These are phyloP conservation scores for Ustilago trichophora DNA, from an alignment of 1,284 basidiomycete species.

Conservation along the genomic window DNA sequence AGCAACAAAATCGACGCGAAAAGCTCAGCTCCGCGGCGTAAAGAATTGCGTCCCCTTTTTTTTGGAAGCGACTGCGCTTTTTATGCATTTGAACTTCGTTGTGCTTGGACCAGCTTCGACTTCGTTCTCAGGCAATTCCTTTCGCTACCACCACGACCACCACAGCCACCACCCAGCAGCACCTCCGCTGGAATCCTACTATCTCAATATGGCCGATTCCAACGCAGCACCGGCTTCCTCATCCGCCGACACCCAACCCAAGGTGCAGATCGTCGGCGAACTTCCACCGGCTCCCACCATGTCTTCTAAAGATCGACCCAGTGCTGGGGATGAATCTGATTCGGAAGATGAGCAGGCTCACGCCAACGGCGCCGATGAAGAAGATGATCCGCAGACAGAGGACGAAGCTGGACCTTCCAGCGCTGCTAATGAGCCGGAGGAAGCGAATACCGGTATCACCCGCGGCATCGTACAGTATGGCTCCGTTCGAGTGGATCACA, in stretches of 20 bases:
- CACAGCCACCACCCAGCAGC: background rate
- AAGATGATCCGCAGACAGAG: constrained; percentile 40
- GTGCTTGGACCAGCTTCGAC: constrained; percentile 15
- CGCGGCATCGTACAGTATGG: constrained; percentile 36
- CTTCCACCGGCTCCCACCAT: constrained; percentile 21
- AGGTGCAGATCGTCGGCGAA: constrained; percentile 37
- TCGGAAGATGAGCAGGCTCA: constrained; percentile 39
- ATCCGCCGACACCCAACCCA: background rate
- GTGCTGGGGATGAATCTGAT: constrained; percentile 28
- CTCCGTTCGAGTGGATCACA: constrained; percentile 30
- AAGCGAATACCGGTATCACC: constrained; percentile 29
- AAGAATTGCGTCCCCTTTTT: background rate
- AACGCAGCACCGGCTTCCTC: background rate
- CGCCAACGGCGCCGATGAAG: constrained; percentile 1
- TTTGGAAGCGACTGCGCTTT: constrained; percentile 8
- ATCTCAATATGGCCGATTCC: constrained; percentile 13
- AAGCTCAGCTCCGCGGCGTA: background rate
- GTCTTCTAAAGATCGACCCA: constrained; percentile 12
- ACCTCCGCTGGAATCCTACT: no score
- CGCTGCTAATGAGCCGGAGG: constrained; percentile 17
- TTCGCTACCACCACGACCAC: no score
- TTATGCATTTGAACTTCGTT: background rate
- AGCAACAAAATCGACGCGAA: background rate
- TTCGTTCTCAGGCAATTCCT: background rate
- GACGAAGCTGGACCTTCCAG: constrained; percentile 42